A percentile compares a stretch with the other conserved stretches of the same genome.
Conservation (phyloP, 1,284 basidiomycete species). For the Rhodotorula sp. region DNA sequence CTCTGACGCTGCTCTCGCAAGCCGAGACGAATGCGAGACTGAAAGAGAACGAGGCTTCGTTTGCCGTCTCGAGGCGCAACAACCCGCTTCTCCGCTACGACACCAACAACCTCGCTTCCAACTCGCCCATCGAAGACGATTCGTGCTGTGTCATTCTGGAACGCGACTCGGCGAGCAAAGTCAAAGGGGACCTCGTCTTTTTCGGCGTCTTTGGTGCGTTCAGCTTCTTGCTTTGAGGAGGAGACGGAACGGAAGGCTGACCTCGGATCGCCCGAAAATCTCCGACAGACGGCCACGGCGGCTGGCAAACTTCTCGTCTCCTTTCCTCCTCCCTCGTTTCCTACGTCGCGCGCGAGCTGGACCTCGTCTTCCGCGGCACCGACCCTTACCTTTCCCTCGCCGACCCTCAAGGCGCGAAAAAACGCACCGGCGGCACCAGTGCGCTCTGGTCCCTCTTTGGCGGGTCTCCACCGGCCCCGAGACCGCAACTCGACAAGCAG, state of each 20-base stretch:
- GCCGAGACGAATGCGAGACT: constrained; percentile 61
- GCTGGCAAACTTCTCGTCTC: constrained; percentile 76
- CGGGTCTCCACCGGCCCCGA: constrained; percentile 40
- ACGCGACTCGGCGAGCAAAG: constrained; percentile 47
- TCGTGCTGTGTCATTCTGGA: constrained; percentile 69
- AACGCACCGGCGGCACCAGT: constrained; percentile 40
- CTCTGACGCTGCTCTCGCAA: constrained; percentile 58
- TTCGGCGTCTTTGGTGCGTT: constrained; percentile 27
- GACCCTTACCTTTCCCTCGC: constrained; percentile 27
- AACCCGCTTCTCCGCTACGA: constrained; percentile 61
- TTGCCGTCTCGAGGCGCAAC: constrained; percentile 50
- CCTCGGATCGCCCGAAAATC: not conserved
- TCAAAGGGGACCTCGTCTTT: constrained; percentile 39
- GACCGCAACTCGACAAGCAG: constrained; percentile 55
- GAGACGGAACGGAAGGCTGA: not conserved
- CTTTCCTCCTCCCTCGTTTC: constrained; percentile 83
- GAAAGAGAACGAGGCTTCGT: constrained; percentile 55
- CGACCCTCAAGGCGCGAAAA: not conserved
- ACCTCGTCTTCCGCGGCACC: constrained; percentile 39
- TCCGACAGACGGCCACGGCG: constrained; percentile 84
- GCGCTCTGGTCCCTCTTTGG: constrained; percentile 26
- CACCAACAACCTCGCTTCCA: constrained; percentile 75
- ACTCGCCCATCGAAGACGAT: constrained; percentile 87
- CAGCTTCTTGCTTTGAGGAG: not conserved
- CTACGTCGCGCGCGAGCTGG: constrained; percentile 75